These are phyloP conservation scores for Excoecaria cochinchinensis DNA, from an alignment of 345 rosid genomes.

Conservation along the genomic window DNA sequence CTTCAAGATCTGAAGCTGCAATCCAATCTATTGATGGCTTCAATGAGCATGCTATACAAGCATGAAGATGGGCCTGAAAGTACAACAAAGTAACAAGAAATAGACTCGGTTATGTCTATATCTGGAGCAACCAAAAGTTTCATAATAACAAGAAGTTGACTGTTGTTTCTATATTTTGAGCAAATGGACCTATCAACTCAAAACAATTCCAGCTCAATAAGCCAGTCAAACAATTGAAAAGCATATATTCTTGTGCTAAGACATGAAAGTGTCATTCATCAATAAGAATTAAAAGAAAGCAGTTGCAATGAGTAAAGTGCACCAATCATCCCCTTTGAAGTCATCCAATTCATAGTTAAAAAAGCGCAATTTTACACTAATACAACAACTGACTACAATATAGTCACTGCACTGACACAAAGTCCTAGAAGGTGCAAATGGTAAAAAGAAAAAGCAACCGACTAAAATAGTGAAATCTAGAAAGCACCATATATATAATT, in stretches of 20 bases:
- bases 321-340: no score
- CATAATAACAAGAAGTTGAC: neutral
- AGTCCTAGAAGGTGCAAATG: constrained; percentile 3
- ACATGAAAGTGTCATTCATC: no score
- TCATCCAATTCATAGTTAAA: no score
- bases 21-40: constrained; percentile 40
- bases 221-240: no score
- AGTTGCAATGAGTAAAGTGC: no score
- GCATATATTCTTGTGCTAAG: no score
- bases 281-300: no score
- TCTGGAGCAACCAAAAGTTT: constrained; percentile 1
- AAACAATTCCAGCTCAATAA: no score
- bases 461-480: neutral
- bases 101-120: neutral
- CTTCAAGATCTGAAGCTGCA: constrained; percentile 42
- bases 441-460: constrained; percentile 1
- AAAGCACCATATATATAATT: neutral
- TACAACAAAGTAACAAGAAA: neutral
- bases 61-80: constrained; percentile 36
- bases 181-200: constrained; percentile 7
- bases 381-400: no score
- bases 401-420: neutral
- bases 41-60: constrained; percentile 33
- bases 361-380: neutral
- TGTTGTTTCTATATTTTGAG: constrained; percentile 10